Evolutionary conservation across 768 basidiomycete species (phyloP), one percentile per base, ranked within the genome.

Genomic region (Leccinum boreale): DNA sequence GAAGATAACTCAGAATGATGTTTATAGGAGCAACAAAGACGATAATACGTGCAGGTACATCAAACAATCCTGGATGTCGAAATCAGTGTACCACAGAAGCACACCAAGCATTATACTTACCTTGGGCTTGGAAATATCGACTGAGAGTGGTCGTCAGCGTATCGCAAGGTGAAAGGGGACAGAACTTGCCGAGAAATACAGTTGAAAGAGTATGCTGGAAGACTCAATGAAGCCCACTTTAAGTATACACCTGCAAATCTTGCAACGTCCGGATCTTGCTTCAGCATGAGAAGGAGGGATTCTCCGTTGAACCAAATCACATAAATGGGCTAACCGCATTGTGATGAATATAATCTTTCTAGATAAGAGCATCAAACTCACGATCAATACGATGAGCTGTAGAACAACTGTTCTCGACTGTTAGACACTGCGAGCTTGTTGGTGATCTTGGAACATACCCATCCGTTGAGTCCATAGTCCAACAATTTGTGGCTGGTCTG

Each of bases 391-490:
- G 45, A 68, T 31, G 19, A 60, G 21, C 19, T 67, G 66, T 2
- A 67, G 36, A 35, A 67, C 66, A 19, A 56, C 66, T 67, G 21
- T 48, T 28, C 5, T 19, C 28, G 23, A 17, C 6, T 5, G 19
- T 57, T 11, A 62, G 35, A 4, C n/a, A 48, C 19, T 5, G 4
- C 12, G 8, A 44, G 14, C n/a, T 47, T 12, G 33, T n/a, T 3
- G 42, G 33, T 17, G 19, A 11, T 17, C 3, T 39, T 23, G 9
- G n/a, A 14, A 59, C 58, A 46, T 61, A 89, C 89, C 78, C 91
- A 94, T 94, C 59, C 94, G 78, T 69, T 95, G 92, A 12, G 89
- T 76, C 94, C 94, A 96, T 2, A 96, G 78, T 4, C 94, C 94
- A 12, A 98, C 93, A 0, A 92, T 78, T 5, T 86, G 77, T 0